Evolutionary conservation across 352 stramenopile genomes (phyloP).

Genomic region (Phytophthora boehmeriae): DNA sequence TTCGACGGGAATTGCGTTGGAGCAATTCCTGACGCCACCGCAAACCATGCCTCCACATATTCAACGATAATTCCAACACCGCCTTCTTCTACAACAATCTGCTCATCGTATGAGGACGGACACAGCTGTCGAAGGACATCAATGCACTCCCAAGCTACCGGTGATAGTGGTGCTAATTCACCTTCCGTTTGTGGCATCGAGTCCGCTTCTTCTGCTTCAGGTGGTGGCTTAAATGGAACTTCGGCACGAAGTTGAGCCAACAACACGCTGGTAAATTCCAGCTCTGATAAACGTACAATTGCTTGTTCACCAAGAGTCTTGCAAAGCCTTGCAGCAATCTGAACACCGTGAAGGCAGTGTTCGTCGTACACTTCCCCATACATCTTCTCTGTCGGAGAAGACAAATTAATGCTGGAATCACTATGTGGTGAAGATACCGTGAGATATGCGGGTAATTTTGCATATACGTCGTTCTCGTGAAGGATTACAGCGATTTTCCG

Average conservation of each 20-base stretch:
- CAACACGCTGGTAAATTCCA: slow-evolving; percentile 47
- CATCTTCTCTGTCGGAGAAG: slow-evolving; percentile 1
- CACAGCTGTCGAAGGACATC: slow-evolving; percentile 47
- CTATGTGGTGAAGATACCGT: slow-evolving; percentile 3
- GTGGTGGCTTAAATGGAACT: slow-evolving; percentile 1
- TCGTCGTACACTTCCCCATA: not conserved
- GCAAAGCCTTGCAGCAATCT: slow-evolving; percentile 37
- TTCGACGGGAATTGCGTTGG: slow-evolving; percentile 10
- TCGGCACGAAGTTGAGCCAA: slow-evolving; percentile 44
- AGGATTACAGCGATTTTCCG: slow-evolving; percentile 58
- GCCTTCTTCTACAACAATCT: slow-evolving; percentile 44
- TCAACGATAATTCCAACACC: slow-evolving; percentile 47
- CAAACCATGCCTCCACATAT: slow-evolving; percentile 44
- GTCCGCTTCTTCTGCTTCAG: slow-evolving; percentile 8
- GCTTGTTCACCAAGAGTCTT: slow-evolving; percentile 38
- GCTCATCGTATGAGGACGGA: slow-evolving; percentile 38
- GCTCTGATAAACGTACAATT: slow-evolving; percentile 39
- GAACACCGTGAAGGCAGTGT: slow-evolving; percentile 22
- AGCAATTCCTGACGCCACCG: slow-evolving; percentile 18
- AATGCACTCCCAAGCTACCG: slow-evolving; percentile 41
- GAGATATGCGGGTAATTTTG: slow-evolving; percentile 49
- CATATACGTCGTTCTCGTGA: slow-evolving; percentile 62
- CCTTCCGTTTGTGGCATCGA: not conserved
- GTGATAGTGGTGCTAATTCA: slow-evolving; percentile 13
- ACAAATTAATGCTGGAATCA: slow-evolving; percentile 11